phyloP scores from a whole-genome alignment of 2,329 filamentous ascomycete genomes.

The Colletotrichum sp. region DNA sequence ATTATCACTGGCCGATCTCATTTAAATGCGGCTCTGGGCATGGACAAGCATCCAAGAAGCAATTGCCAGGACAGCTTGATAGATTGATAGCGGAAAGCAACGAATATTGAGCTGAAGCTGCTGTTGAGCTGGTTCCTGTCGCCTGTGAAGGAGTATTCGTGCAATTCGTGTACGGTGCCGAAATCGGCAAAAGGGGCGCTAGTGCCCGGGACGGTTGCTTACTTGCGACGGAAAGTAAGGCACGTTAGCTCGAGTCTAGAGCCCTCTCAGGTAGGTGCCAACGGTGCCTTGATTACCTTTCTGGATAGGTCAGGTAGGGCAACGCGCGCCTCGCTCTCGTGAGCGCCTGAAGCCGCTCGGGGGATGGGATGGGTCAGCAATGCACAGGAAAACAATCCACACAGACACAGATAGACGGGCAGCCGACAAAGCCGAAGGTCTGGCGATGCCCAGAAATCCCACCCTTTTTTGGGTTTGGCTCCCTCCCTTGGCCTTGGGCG shows the following conservation, averaged over 20 bases:
- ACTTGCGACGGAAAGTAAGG: neutral
- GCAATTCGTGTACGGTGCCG: neutral
- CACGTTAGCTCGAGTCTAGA: neutral
- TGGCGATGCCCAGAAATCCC: slow-evolving; percentile 3
- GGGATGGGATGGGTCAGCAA: neutral
- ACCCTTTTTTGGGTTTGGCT: neutral
- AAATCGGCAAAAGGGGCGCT: neutral
- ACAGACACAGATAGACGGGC: neutral
- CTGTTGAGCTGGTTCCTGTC: neutral
- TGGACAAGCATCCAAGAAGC: neutral
- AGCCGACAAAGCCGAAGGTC: slow-evolving; percentile 5
- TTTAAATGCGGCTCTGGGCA: slow-evolving; percentile 14
- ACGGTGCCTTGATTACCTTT: neutral
- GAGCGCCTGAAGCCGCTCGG: neutral
- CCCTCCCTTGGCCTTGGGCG: slow-evolving; percentile 18
- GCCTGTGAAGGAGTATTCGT: neutral
- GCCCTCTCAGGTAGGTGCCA: neutral
- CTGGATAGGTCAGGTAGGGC: neutral
- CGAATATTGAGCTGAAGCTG: neutral
- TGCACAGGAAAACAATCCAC: neutral
- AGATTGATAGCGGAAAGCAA: neutral
- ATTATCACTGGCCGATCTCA: slow-evolving; percentile 13
- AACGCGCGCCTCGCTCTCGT: neutral
- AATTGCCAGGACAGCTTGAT: neutral
- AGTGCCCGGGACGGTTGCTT: neutral